A percentile compares a stretch with the other conserved stretches of the same genome.
These are phyloP conservation scores for Hericium alpestre DNA, from an alignment of 768 basidiomycete species.

Conservation along the genomic window DNA sequence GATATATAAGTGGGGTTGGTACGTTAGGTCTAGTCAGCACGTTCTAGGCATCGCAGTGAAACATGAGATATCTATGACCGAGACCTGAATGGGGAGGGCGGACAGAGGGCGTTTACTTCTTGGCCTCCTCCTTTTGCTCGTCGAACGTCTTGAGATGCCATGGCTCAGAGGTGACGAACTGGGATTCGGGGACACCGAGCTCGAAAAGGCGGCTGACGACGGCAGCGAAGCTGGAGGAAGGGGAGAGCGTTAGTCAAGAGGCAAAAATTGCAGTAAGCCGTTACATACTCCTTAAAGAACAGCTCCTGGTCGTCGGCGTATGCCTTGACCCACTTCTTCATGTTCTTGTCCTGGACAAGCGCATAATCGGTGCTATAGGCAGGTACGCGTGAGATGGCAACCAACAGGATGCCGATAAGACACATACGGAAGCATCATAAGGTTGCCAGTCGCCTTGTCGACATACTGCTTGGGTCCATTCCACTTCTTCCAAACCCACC, in stretches of 20 bases:
- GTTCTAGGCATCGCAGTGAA: no score
- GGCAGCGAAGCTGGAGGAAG: constrained; percentile 58
- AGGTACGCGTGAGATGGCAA: background rate
- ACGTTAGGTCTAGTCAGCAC: no score
- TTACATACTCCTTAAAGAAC: constrained; percentile 87
- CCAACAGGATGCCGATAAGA: background rate
- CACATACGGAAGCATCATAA: constrained; percentile 94
- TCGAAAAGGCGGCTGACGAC: constrained; percentile 77
- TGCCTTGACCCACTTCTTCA: constrained; percentile 79
- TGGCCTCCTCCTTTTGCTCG: constrained; percentile 22
- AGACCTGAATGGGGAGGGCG: no score
- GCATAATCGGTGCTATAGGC: constrained; percentile 70
- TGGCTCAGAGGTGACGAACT: constrained; percentile 62
- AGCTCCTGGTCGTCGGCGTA: constrained; percentile 79
- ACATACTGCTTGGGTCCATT: constrained; percentile 84
- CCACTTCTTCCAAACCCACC: constrained; percentile 96
- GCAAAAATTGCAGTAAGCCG: background rate
- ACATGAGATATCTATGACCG: no score
- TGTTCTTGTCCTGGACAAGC: constrained; percentile 80
- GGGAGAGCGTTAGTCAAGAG: background rate
- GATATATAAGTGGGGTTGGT: no score
- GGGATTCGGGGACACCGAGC: constrained; percentile 80
- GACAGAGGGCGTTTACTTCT: background rate
- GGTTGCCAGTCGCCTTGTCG: constrained; percentile 77
- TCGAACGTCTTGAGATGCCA: constrained; percentile 57